Evolutionary conservation across 2,329 filamentous ascomycete species (phyloP), one percentile per base, ranked within the genome.

Genomic region (Ophiostoma ulmi): DNA sequence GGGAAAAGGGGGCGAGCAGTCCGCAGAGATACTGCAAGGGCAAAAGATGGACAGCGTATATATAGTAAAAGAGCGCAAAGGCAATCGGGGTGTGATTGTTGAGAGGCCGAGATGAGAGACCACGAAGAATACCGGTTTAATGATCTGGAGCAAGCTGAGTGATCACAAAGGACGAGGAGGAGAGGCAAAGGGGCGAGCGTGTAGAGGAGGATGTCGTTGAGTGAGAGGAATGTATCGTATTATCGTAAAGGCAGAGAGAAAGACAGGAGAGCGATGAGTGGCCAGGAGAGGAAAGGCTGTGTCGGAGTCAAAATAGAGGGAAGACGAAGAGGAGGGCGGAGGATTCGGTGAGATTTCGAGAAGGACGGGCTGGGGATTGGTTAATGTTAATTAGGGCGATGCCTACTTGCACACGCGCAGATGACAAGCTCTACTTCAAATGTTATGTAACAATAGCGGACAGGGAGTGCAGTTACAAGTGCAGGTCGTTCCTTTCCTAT

Each of bases 311-410:
- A 36, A 39, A 41, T 38, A 39, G 35, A 70, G 64, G 6, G 48
- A 68, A 67, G 52, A 26, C 31, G 44, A 38, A 26, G 38, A 65
- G 36, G 22, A 39, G 26, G 55, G 55, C 66, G 39, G 41, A 69
- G 39, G 35, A 69, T 41, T 58, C 22, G 66, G 69, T 68, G 55
- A 52, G 69, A 70, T 68, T 55, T 70, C 69, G 52, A 61, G 26
- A 52, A 44, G 13, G 52, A 38, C 35, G 61, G 61, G 35, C n/a
- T 64, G 61, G 17, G 61, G 35, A 64, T 36, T 64, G 31, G 61
- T 38, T 48, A 48, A 48, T 48, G 44, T 48, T n/a, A n/a, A n/a
- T 64, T 65, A 65, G 63, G 63, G 35, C 63, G 36, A 65, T 39
- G 61, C 35, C n/a, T 41, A n/a, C 31, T n/a, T 64, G 63, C 63